Conservation (phyloP, 2,329 filamentous ascomycete species). For the Nothophoma quercina region DNA sequence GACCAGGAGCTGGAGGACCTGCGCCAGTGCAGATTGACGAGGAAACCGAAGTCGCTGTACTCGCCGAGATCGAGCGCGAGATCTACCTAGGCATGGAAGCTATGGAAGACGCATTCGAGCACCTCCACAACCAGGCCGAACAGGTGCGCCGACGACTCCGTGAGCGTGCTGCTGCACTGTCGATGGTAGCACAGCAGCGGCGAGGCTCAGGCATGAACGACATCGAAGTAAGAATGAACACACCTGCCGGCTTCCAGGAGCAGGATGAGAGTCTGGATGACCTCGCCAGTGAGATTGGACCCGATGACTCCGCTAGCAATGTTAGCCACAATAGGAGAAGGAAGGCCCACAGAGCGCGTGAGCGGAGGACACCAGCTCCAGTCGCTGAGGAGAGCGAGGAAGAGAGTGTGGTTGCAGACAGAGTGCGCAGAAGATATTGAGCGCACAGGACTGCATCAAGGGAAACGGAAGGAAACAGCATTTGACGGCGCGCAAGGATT, state of each 20-base stretch:
- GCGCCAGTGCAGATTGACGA: slow-evolving; percentile 89
- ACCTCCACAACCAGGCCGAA: slow-evolving; percentile 86
- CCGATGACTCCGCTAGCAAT: slow-evolving; percentile 83
- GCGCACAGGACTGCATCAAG: not conserved
- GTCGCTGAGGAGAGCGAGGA: slow-evolving; percentile 64
- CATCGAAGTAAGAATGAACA: slow-evolving; percentile 55
- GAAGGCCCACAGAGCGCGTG: slow-evolving; percentile 71
- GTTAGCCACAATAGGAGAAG: slow-evolving; percentile 75
- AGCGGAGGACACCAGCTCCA: slow-evolving; percentile 74
- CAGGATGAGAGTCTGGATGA: slow-evolving; percentile 51
- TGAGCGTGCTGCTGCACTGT: slow-evolving; percentile 81
- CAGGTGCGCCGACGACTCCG: slow-evolving; percentile 78
- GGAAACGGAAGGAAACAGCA: not conserved
- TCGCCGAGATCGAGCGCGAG: slow-evolving; percentile 90
- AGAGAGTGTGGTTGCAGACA: slow-evolving; percentile 36
- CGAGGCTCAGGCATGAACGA: slow-evolving; percentile 56
- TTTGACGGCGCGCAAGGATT: slow-evolving; percentile 2
- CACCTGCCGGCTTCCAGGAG: slow-evolving; percentile 54
- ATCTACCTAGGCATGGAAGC: slow-evolving; percentile 95
- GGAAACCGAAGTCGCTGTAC: slow-evolving; percentile 87
- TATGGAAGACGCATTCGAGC: slow-evolving; percentile 92
- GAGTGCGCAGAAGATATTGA: slow-evolving; percentile 38
- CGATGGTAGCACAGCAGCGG: slow-evolving; percentile 67
- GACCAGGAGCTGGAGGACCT: slow-evolving; percentile 36
- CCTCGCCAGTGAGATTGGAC: slow-evolving; percentile 64